Conservation (phyloP, 305 asterid genomes). For the Fraxinus nigra region DNA sequence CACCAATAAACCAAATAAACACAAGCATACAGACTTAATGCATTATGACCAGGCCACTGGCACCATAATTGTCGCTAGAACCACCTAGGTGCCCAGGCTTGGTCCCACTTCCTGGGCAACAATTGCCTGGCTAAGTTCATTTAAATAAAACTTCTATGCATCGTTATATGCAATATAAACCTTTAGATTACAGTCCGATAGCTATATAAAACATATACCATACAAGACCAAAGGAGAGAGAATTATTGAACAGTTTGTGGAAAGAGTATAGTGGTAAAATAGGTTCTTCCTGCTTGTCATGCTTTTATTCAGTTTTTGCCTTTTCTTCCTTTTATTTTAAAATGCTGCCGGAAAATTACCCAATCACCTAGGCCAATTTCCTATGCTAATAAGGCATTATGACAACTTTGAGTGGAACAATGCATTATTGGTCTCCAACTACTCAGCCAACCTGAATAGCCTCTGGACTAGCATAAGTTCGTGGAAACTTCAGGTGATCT, state of each 20-base stretch:
- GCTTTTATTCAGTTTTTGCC: conserved; percentile 9
- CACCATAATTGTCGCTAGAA: conserved; percentile 1
- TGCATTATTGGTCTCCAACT: conserved; percentile 11
- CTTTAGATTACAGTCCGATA: neutral
- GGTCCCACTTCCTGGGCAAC: conserved; percentile 16
- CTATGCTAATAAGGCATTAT: neutral
- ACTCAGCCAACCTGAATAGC: conserved; percentile 79
- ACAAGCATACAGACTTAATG: neutral
- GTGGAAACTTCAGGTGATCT: conserved; percentile 87
- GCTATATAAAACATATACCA: neutral
- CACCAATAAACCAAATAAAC: conserved; percentile 11
- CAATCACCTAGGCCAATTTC: conserved; percentile 11
- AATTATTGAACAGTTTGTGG: neutral
- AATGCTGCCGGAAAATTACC: conserved; percentile 14
- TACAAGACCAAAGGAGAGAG: neutral
- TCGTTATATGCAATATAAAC: neutral
- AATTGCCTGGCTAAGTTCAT: neutral
- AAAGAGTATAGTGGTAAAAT: neutral
- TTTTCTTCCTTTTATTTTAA: neutral
- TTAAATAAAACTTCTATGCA: neutral
- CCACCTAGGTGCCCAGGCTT: conserved; percentile 17
- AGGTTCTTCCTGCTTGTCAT: neutral
- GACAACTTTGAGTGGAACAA: neutral
- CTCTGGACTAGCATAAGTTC: conserved; percentile 89
- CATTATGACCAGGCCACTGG: conserved; percentile 8